Base-by-base conservation (phyloP, 495 filamentous ascomycete genomes). In the Aspergillus sparsus region DNA sequence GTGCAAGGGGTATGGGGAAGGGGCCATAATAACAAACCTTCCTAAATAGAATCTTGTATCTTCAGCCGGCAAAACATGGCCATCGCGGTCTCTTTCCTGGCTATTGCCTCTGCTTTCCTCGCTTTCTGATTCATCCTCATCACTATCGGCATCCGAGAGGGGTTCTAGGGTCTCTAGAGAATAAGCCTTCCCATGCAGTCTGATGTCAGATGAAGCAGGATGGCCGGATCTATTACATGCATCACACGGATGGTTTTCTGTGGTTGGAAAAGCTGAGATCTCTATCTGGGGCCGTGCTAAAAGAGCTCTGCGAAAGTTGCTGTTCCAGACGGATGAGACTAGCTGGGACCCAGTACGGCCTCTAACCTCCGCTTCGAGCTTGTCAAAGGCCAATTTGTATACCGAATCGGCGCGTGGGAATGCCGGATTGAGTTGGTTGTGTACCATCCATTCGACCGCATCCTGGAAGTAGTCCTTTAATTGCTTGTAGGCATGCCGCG, bases 371-470 rank as follows among this genome's bases (percentile, higher is more conserved):
- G 89, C 83, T 58, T 91, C 82, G 0, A 97, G 74, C 62, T 92
- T 93, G 31, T 71, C 71, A 72, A 93, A 93, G 0, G 90, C 87
- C 27, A 90, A 78, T 27, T 76, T 58, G 64, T 92, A 97, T 9
- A 92, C 72, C 3, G 78, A 73, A 55, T 90, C 85, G 2, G 82
- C 74, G 16, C 84, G 79, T 4, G 81, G 74, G 64, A 93, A 95
- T 0, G 81, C 85, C 2, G 90, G 90, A 62, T 93, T 88, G 42
- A 97, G 75, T 60, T 87, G 85, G 65, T 84, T 87, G 55, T 86
- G 84, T 2, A 96, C 85, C 71, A 93, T 86, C 90, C 90, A 96
- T 70, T 91, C 89, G 0, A 97, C 77, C 0, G 83, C 89, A 63
- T 87, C 83, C 41, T 84, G 85, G 74, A 97, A 96, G 58, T 92